These are phyloP conservation scores for Arabidopsis lyrata DNA, from an alignment of 441 rosid species.

Conservation along the genomic window DNA sequence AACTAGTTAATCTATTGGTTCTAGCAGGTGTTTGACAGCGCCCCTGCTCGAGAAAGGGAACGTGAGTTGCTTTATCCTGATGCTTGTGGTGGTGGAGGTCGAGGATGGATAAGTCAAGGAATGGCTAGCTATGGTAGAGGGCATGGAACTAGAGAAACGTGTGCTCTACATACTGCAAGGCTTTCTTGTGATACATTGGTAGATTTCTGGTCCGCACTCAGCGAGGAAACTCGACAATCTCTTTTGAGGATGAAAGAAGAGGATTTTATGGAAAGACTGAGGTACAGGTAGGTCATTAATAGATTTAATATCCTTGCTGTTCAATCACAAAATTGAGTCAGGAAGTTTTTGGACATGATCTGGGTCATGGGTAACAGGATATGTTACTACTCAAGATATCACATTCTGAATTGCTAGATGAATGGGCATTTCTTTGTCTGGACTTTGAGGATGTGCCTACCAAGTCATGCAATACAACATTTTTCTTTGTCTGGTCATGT, in stretches of 20 bases:
- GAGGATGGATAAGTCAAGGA: slow-evolving; percentile 98
- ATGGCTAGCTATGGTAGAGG: slow-evolving; percentile 83
- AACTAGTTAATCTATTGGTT: slow-evolving; percentile 46
- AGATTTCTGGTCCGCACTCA: slow-evolving; percentile 94
- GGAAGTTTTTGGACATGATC: slow-evolving; percentile 24
- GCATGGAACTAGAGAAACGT: slow-evolving; percentile 92
- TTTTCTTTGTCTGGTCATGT: slow-evolving; percentile 24
- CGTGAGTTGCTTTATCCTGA: slow-evolving; percentile 94
- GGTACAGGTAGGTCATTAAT: slow-evolving; percentile 73
- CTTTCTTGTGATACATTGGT: slow-evolving; percentile 95
- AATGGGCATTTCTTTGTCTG: slow-evolving; percentile 1
- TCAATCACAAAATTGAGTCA: background rate
- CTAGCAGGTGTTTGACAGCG: slow-evolving; percentile 92
- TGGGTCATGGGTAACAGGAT: slow-evolving; percentile 21
- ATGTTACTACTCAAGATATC: slow-evolving; percentile 5
- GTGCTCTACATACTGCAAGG: slow-evolving; percentile 93
- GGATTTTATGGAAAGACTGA: slow-evolving; percentile 97
- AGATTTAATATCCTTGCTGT: slow-evolving; percentile 26
- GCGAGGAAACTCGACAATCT: slow-evolving; percentile 85
- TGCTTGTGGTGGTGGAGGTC: slow-evolving; percentile 98
- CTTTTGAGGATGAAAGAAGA: slow-evolving; percentile 98
- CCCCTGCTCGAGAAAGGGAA: slow-evolving; percentile 87
- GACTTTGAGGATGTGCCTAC: slow-evolving; percentile 20
- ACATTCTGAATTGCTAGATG: slow-evolving; percentile 9
- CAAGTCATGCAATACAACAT: slow-evolving; percentile 21